Evolutionary conservation across 805 yeast species (phyloP), one percentile per base, ranked within the genome.

Genomic region (Candida palmyrensis): DNA sequence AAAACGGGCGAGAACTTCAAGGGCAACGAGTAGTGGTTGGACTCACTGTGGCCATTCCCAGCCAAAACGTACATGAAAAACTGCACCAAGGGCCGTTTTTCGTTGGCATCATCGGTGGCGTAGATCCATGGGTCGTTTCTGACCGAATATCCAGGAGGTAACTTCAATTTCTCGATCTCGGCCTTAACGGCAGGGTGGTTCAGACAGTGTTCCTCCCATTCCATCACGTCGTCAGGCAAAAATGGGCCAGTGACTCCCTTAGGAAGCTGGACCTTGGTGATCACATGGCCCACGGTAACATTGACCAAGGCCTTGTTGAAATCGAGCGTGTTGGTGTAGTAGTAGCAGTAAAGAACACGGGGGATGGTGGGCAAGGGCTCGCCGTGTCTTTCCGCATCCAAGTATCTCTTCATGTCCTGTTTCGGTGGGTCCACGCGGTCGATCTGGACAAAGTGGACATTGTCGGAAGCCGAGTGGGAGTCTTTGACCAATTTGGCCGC

Each of bases 41-140:
- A 77, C 55, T 81, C 84, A 30, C 75, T 54, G 62, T 84, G 83
- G 23, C 69, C 71, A 49, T 74, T 57, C 42, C 82, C 75, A 37
- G 73, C 77, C 44, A 71, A 67, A 50, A 83, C 70, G 59, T 84
- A 84, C 78, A 82, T 78, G 66, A 78, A 80, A 55, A 79, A 78
- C 62, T 81, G 88, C 42, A 78, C 65, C 64, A 78, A 62, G n/a
- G 77, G 73, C 56, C 79, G 72, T 27, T 55, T 64, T 50, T 79
- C 84, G 39, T 69, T 59, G 30, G 73, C 61, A 46, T 77, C 79
- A 51, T 80, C 87, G 21, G 87, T 79, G 49, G 90, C 94, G 54
- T 84, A 82, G 71, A 82, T 84, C 94, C 95, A 84, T 33, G 89
- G 86, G 53, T 82, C 90, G 51, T 71, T 71, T 45, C 77, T 71